These are phyloP conservation scores for Mycena sanguinolenta DNA, from an alignment of 768 basidiomycete species.

Conservation along the genomic window DNA sequence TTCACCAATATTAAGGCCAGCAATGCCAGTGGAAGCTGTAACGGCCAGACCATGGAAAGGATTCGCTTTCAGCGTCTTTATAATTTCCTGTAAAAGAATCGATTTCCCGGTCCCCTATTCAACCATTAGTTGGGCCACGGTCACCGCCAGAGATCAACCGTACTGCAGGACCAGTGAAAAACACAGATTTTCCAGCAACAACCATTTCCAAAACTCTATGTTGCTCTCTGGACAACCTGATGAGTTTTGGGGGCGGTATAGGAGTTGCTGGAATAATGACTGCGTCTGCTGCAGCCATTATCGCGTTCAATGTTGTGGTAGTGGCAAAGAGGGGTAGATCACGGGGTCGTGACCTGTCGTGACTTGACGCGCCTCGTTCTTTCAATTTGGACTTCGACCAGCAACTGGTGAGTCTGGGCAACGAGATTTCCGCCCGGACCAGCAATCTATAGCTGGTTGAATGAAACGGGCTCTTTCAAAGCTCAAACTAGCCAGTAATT, in stretches of 20 bases:
- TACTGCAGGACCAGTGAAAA: conserved; percentile 86
- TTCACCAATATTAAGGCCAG: conserved; percentile 80
- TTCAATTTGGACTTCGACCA: no score
- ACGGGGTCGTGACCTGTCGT: no score
- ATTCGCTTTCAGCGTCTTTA: conserved; percentile 53
- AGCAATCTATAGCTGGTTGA: background rate
- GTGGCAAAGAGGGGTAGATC: no score
- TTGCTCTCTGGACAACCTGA: conserved; percentile 57
- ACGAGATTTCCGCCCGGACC: no score
- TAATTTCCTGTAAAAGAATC: conserved; percentile 74
- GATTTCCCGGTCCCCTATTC: conserved; percentile 75
- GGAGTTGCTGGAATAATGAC: conserved; percentile 2
- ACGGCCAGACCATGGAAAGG: conserved; percentile 62
- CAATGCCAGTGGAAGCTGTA: conserved; percentile 77
- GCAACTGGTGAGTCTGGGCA: no score
- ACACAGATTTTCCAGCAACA: conserved; percentile 68
- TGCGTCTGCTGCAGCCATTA: conserved; percentile 7
- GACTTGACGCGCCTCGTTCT: no score
- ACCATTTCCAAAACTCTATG: conserved; percentile 58
- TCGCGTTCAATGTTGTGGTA: background rate
- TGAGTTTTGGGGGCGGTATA: background rate
- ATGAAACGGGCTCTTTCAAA: conserved; percentile 12
- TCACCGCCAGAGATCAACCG: conserved; percentile 8
- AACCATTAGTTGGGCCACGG: background rate
- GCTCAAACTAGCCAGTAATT: conserved; percentile 3